Evolutionary conservation across 2,329 filamentous ascomycete species (phyloP).

Genomic region (Aspergillus sp.): DNA sequence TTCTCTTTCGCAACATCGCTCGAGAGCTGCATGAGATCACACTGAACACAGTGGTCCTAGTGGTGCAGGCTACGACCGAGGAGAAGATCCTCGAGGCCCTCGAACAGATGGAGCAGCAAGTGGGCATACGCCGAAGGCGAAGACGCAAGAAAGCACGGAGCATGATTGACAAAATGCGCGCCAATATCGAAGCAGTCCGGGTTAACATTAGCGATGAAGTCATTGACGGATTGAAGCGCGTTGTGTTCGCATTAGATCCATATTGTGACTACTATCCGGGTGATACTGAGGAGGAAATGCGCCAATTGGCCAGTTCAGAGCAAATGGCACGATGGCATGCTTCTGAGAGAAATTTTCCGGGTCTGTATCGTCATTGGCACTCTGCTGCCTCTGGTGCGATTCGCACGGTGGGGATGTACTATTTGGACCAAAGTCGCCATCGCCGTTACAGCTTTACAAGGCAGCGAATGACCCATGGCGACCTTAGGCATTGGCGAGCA

Average conservation of each 20-base stretch:
- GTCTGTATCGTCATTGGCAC: too few species aligned
- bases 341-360: too few species aligned
- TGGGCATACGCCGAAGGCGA: slow-evolving; percentile 13
- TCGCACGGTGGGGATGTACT: neutral
- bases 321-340: neutral
- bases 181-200: slow-evolving; percentile 22
- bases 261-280: slow-evolving; percentile 28
- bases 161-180: slow-evolving; percentile 18
- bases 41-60: slow-evolving; percentile 11
- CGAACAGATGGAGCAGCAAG: slow-evolving; percentile 21
- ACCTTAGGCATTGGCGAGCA: too few species aligned
- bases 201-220: slow-evolving; percentile 22
- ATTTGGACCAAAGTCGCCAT: neutral
- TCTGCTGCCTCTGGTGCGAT: neutral
- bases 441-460: too few species aligned
- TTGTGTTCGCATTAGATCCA: slow-evolving; percentile 24
- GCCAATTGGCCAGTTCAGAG: slow-evolving; percentile 5
- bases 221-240: slow-evolving; percentile 27
- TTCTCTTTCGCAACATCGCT: slow-evolving; percentile 19
- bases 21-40: slow-evolving; percentile 20
- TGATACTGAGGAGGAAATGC: slow-evolving; percentile 19
- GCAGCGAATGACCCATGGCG: too few species aligned
- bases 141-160: slow-evolving; percentile 17
- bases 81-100: slow-evolving; percentile 17
- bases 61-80: slow-evolving; percentile 13